These are phyloP conservation scores for Suhomyces maxii DNA, from an alignment of 1,139 yeast genomes.

Conservation along the genomic window DNA sequence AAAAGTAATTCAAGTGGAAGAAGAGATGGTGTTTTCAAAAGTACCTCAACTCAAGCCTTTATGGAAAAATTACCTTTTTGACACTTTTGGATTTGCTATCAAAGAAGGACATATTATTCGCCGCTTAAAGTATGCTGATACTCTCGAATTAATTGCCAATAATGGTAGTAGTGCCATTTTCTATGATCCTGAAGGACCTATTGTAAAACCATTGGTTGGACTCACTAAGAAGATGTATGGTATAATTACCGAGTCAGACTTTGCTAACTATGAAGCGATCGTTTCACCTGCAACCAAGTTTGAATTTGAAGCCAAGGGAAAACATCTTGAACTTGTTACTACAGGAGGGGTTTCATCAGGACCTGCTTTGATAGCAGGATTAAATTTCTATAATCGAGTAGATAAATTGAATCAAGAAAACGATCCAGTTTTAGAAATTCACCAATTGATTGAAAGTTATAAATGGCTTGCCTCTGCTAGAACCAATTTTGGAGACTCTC, in stretches of 20 bases:
- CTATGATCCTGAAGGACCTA: constrained; percentile 81
- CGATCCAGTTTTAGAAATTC: constrained; percentile 56
- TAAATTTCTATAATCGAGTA: constrained; percentile 49
- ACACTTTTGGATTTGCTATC: constrained; percentile 34
- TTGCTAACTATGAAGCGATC: constrained; percentile 56
- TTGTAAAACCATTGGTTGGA: constrained; percentile 55
- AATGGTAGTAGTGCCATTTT: constrained; percentile 77
- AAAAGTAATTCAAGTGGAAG: constrained; percentile 24
- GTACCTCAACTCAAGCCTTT: constrained; percentile 32
- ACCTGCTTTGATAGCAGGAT: constrained; percentile 73
- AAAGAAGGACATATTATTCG: constrained; percentile 58
- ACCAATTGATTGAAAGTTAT: constrained; percentile 79
- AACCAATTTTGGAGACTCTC: constrained; percentile 72
- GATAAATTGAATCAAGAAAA: constrained; percentile 4
- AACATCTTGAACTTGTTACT: constrained; percentile 56
- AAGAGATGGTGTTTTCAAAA: constrained; percentile 27
- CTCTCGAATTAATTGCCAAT: constrained; percentile 64
- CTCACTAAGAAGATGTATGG: constrained; percentile 57
- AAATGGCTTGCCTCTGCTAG: constrained; percentile 91
- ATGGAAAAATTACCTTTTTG: constrained; percentile 56
- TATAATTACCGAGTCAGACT: constrained; percentile 60
- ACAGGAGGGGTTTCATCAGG: constrained; percentile 85
- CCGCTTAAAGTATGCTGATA: constrained; percentile 63
- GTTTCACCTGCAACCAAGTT: constrained; percentile 57
- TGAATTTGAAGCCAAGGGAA: constrained; percentile 33